A percentile compares a stretch with the other conserved stretches of the same genome.
phyloP scores from a whole-genome alignment of 2,329 filamentous ascomycete species.

The Pseudogymnoascus destructans region DNA sequence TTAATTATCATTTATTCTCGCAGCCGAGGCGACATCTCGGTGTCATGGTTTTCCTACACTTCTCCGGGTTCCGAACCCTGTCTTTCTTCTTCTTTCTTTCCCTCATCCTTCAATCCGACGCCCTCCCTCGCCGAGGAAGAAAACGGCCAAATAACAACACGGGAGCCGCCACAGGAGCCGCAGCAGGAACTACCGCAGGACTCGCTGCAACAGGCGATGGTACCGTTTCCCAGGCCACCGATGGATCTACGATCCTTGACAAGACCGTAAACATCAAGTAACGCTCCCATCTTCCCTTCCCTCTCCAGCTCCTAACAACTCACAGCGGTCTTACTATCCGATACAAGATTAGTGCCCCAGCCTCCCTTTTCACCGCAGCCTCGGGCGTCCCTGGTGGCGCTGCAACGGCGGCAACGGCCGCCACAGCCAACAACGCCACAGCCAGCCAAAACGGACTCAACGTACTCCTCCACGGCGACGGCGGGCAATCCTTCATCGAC shows the following conservation, averaged over 20 bases:
- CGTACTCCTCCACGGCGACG: slow-evolving; percentile 46
- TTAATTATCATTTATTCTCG: neutral
- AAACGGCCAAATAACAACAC: slow-evolving; percentile 4
- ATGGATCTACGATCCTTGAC: slow-evolving; percentile 43
- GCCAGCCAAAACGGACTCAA: slow-evolving; percentile 36
- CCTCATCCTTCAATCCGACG: neutral
- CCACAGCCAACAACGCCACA: slow-evolving; percentile 18
- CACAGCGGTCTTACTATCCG: slow-evolving; percentile 38
- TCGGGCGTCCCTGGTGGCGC: slow-evolving; percentile 36
- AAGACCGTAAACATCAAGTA: slow-evolving; percentile 42
- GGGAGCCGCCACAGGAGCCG: neutral
- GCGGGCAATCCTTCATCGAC: slow-evolving; percentile 59
- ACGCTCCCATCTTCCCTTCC: slow-evolving; percentile 12
- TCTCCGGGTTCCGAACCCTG: neutral
- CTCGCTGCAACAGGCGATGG: neutral
- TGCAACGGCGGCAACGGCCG: slow-evolving; percentile 19
- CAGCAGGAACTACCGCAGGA: neutral
- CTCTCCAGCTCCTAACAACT: slow-evolving; percentile 12
- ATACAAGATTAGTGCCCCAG: slow-evolving; percentile 42
- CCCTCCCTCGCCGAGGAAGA: neutral
- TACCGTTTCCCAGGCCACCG: slow-evolving; percentile 32
- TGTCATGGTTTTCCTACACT: slow-evolving; percentile 2
- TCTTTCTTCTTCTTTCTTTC: slow-evolving; percentile 1
- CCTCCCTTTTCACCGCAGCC: slow-evolving; percentile 37
- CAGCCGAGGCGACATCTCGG: neutral